These are phyloP conservation scores for Saccharomycopsis crataegensis DNA, from an alignment of 1,139 yeast species.

Conservation along the genomic window DNA sequence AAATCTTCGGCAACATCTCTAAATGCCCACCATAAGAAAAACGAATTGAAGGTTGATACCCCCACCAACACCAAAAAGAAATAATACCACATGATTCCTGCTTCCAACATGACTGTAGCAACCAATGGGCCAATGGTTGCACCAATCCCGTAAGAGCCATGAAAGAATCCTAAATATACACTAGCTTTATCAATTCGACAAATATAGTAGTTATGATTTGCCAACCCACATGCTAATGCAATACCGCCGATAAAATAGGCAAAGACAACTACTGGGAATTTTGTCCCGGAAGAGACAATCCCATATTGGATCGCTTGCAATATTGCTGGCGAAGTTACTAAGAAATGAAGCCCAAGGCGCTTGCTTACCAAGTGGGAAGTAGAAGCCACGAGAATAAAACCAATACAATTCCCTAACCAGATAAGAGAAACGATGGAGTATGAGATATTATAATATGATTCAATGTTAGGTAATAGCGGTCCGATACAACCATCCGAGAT, in stretches of 20 bases:
- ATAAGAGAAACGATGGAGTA: constrained; percentile 39
- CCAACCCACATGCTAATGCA: constrained; percentile 48
- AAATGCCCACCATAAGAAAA: constrained; percentile 33
- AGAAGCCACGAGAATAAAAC: constrained; percentile 34
- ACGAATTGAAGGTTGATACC: constrained; percentile 28
- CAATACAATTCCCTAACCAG: constrained; percentile 39
- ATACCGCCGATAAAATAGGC: constrained; percentile 54
- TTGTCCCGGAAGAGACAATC: constrained; percentile 27
- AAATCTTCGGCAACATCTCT: constrained; percentile 39
- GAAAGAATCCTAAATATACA: constrained; percentile 44
- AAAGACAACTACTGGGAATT: constrained; percentile 35
- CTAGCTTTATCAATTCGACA: constrained; percentile 43
- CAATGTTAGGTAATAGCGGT: constrained; percentile 37
- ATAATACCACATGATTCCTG: constrained; percentile 46
- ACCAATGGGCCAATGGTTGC: constrained; percentile 55
- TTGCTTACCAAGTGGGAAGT: constrained; percentile 30
- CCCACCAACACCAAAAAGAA: constrained; percentile 45
- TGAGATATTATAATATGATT: constrained; percentile 32
- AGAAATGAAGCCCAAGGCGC: background rate
- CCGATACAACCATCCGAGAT: constrained; percentile 39
- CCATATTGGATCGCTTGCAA: constrained; percentile 25
- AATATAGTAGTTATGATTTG: constrained; percentile 52
- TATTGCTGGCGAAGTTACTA: constrained; percentile 8
- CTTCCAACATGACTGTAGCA: constrained; percentile 45
- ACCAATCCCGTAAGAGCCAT: constrained; percentile 58